These are phyloP conservation scores for Hypoxylon lenormandii DNA, from an alignment of 495 filamentous ascomycete genomes.

Conservation along the genomic window DNA sequence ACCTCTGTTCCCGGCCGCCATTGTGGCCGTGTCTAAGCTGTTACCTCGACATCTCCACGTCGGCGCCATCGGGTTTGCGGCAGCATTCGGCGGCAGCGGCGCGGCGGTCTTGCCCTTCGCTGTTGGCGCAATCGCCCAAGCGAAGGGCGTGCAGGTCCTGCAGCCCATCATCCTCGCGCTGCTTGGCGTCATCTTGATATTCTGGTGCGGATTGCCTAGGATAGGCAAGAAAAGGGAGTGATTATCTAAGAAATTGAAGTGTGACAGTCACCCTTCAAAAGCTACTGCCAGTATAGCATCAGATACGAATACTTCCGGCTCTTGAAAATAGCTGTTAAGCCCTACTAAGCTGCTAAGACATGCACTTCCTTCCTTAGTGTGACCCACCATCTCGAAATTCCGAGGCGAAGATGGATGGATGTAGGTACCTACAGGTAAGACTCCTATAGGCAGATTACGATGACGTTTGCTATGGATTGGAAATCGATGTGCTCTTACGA, in stretches of 20 bases:
- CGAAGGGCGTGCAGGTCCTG: conserved; percentile 79
- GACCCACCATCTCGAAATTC: conserved; percentile 4
- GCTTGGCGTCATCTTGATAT: conserved; percentile 67
- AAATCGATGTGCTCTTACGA: background rate
- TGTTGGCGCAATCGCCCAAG: conserved; percentile 84
- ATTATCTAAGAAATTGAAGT: conserved; percentile 1
- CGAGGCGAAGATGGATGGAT: conserved; percentile 24
- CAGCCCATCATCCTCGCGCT: conserved; percentile 81
- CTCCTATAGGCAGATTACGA: conserved; percentile 17
- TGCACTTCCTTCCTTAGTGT: background rate
- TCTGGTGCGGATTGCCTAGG: conserved; percentile 62
- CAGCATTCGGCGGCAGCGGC: conserved; percentile 81
- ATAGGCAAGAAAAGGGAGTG: conserved; percentile 45
- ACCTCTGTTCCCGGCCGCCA: conserved; percentile 81
- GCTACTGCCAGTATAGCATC: too few species aligned
- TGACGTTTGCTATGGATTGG: conserved; percentile 16
- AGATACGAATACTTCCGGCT: background rate
- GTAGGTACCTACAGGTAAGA: too few species aligned
- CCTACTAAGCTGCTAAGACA: background rate
- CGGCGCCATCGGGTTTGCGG: conserved; percentile 82
- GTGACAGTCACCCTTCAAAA: too few species aligned
- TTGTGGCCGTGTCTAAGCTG: conserved; percentile 84
- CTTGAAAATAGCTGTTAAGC: background rate
- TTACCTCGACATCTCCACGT: conserved; percentile 83
- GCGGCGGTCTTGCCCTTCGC: conserved; percentile 86